These are phyloP conservation scores for Pestalotiopsis fici DNA, from an alignment of 2,329 filamentous ascomycete species.

Conservation along the genomic window DNA sequence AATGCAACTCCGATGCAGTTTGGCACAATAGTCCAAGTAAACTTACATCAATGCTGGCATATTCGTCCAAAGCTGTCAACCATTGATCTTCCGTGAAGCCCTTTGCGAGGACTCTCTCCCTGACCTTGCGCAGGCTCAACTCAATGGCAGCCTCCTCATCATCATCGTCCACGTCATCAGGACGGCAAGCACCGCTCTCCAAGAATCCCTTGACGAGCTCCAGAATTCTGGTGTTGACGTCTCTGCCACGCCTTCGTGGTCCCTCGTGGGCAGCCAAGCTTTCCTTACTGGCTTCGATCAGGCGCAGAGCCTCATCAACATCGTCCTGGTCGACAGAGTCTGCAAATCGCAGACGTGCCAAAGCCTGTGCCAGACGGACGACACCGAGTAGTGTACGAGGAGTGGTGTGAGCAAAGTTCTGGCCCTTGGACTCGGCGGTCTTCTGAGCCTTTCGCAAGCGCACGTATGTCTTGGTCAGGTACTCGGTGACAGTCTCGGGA, in stretches of 20 bases:
- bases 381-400: slow-evolving; percentile 92
- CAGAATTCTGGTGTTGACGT: slow-evolving; percentile 88
- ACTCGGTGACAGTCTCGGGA: slow-evolving; percentile 84
- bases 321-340: slow-evolving; percentile 85
- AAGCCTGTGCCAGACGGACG: slow-evolving; percentile 87
- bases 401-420: slow-evolving; percentile 92
- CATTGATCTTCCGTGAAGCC: slow-evolving; percentile 97
- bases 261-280: slow-evolving; percentile 73
- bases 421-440: slow-evolving; percentile 85
- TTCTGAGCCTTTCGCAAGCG: slow-evolving; percentile 91
- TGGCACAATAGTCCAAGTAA: slow-evolving; percentile 9
- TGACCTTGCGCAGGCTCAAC: slow-evolving; percentile 83
- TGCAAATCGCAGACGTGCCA: slow-evolving; percentile 89
- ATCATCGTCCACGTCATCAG: slow-evolving; percentile 62
- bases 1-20: neutral
- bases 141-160: slow-evolving; percentile 57
- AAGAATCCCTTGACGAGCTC: slow-evolving; percentile 88
- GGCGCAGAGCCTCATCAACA: slow-evolving; percentile 89
- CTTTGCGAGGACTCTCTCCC: slow-evolving; percentile 91
- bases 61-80: slow-evolving; percentile 83
- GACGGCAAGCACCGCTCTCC: slow-evolving; percentile 81
- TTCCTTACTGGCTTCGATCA: slow-evolving; percentile 92
- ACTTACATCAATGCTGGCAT: slow-evolving; percentile 86
- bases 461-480: slow-evolving; percentile 96
- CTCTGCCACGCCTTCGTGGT: slow-evolving; percentile 66